Base-by-base conservation (phyloP, 2,329 filamentous ascomycete genomes). In the Cryphonectria radicalis region DNA sequence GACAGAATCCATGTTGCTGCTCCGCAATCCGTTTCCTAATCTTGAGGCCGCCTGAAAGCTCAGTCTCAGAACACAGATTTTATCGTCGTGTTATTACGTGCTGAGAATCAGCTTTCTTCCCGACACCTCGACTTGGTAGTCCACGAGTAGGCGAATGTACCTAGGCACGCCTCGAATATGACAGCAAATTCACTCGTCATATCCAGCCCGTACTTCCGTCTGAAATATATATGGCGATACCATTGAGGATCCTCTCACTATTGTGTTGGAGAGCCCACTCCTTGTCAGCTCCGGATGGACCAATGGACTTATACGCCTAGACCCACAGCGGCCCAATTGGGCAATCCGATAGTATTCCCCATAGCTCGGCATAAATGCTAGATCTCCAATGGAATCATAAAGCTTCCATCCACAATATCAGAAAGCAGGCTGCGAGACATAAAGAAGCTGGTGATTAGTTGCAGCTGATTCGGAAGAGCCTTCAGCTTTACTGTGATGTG, bases 281-380 rank as follows among this genome's bases (percentile, higher is more conserved):
- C n/a, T 57, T 13, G 53, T 57, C 53, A 28, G 53, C 8, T 17
- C 53, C n/a, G n/a, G 22, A 42, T 4, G n/a, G 32, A 25, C 63
- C 63, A 64, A 64, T 64, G 7, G 63, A 46, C 42, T 64, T 64
- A 64, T 50, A 64, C 63, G 63, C 37, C 14, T 28, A 10, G 63
- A 43, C 42, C 63, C 63, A 64, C 40, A 46, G n/a, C 13, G 19
- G 42, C 63, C 63, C 14, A 50, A 64, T 50, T n/a, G 40, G 42
- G 63, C 63, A 64, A 64, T 32, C 6, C 5, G 40, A 22, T 43
- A 28, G 35, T 28, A 25, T 43, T 8, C 35, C n/a, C 43, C 35
- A 28, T 2, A 14, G 14, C 32, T 60, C 57, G 46, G 22, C 46
- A n/a, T n/a, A n/a, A n/a, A 2, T 50, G 46, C 46, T 50, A 19